Base-by-base conservation (phyloP, 306 rosid species). In the Dryas alaskensis region DNA sequence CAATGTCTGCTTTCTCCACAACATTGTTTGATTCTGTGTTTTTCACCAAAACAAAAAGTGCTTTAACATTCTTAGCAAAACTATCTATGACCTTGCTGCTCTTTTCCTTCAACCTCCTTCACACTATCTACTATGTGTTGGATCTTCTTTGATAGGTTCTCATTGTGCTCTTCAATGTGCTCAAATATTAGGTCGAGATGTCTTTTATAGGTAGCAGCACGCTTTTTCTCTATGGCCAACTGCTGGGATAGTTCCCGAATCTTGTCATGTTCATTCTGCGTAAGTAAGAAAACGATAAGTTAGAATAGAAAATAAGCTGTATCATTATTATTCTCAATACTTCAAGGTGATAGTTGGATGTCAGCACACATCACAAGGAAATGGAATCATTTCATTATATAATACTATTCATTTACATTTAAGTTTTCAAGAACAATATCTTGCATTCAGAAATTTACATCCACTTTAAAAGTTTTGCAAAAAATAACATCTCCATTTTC, bases 131-230 rank as follows among this genome's bases (percentile, higher is more conserved):
- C 98, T 70, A 90, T 83, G 86, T 89, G 87, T 77, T 90, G 97
- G 78, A 92, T 86, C 93, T 85, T 94, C 82, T 85, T 92, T 45
- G 99, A 88, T 65, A 94, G 85, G 81, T 76, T 87, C 79, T 87
- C 86, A 66, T 94, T 94, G 81, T 88, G 96, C 85, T 94, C 93
- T 17, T 90, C 98, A 12, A 92, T 90, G 74, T 90, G 96, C 86
- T 90, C 97, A 44, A 94, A 92, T 78, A 94, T 76, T 78, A 90
- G 77, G 74, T 94, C 99, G 60, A 94, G 90, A 78, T 92, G 99
- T 82, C 98, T 92, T 86, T 92, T 94, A 80, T 94, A 92, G 2
- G 87, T 81, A 3, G 92, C 98, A 1, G 96, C 82, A 82, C 98
- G 88, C 82, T 90, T 94, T 73, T 85, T 94, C 90, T 94, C 99